A percentile compares a stretch with the other conserved stretches of the same genome.
These are phyloP conservation scores for Lodderomyces oxycetoniae DNA, from an alignment of 1,139 yeast species.

Conservation along the genomic window DNA sequence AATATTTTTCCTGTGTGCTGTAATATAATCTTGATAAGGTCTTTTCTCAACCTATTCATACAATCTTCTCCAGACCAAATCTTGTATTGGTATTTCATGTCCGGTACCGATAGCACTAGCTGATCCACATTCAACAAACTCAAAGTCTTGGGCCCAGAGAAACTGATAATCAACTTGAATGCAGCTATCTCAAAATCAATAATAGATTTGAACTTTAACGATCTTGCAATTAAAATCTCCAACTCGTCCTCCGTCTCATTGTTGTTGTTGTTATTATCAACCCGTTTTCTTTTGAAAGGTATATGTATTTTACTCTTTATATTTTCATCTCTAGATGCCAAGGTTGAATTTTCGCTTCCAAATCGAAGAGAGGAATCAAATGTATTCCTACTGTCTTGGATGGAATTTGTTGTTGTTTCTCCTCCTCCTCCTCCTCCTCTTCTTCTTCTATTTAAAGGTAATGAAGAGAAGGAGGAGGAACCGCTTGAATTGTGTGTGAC, in stretches of 20 bases:
- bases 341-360: too few relatives aligned
- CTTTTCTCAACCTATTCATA: constrained; percentile 58
- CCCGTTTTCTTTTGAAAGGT: constrained; percentile 1
- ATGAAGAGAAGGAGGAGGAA: too few relatives aligned
- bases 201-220: constrained; percentile 62
- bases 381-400: too few relatives aligned
- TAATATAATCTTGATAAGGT: constrained; percentile 61
- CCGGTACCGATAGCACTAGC: constrained; percentile 61
- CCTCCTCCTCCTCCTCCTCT: too few relatives aligned
- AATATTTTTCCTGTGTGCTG: constrained; percentile 76
- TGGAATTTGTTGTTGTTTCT: too few relatives aligned
- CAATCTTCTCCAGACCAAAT: constrained; percentile 80
- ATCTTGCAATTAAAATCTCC: constrained; percentile 35
- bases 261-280: not conserved
- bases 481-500: not conserved
- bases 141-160: constrained; percentile 67
- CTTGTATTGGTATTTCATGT: constrained; percentile 57
- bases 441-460: too few relatives aligned
- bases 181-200: constrained; percentile 53
- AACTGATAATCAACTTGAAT: constrained; percentile 59
- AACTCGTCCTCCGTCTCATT: constrained; percentile 16
- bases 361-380: too few relatives aligned
- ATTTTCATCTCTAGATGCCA: constrained; percentile 1
- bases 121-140: constrained; percentile 70
- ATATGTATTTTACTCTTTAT: constrained; percentile 9